phyloP scores from a whole-genome alignment of 805 yeast genomes.

The Saccharomyces eubayanus region DNA sequence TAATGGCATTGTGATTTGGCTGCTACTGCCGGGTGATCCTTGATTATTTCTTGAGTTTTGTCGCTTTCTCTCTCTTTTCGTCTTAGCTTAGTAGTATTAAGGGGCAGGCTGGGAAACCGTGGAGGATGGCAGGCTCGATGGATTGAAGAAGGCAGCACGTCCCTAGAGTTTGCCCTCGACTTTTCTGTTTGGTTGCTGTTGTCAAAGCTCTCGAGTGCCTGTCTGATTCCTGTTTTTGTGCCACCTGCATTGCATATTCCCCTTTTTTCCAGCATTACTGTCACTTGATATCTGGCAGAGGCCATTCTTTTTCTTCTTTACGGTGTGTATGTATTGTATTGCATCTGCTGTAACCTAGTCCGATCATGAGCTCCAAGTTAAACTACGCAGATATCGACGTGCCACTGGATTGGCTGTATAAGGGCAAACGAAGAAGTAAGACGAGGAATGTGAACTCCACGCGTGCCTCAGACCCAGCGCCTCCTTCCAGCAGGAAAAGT shows the following conservation, averaged over 20 bases:
- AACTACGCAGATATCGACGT: constrained; percentile 34
- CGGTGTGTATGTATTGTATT: neutral
- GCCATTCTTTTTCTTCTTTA: neutral
- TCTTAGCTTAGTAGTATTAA: neutral
- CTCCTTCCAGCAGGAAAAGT: neutral
- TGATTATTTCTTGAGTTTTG: neutral
- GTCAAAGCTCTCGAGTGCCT: neutral
- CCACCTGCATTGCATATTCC: neutral
- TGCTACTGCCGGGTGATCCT: neutral
- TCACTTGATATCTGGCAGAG: neutral
- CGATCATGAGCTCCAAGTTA: neutral
- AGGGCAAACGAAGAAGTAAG: constrained; percentile 48
- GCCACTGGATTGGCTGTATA: constrained; percentile 78
- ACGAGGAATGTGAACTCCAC: neutral
- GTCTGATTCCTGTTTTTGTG: neutral
- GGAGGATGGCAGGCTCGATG: neutral
- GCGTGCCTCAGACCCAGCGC: neutral
- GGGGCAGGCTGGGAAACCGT: neutral
- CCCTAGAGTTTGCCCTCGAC: neutral
- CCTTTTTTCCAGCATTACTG: neutral
- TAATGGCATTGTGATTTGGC: neutral
- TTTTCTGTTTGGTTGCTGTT: neutral
- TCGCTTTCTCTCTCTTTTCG: neutral
- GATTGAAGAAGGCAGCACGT: neutral
- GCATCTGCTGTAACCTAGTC: neutral